Conservation (phyloP, 495 filamentous ascomycete genomes). For the Penicillium lagena region DNA sequence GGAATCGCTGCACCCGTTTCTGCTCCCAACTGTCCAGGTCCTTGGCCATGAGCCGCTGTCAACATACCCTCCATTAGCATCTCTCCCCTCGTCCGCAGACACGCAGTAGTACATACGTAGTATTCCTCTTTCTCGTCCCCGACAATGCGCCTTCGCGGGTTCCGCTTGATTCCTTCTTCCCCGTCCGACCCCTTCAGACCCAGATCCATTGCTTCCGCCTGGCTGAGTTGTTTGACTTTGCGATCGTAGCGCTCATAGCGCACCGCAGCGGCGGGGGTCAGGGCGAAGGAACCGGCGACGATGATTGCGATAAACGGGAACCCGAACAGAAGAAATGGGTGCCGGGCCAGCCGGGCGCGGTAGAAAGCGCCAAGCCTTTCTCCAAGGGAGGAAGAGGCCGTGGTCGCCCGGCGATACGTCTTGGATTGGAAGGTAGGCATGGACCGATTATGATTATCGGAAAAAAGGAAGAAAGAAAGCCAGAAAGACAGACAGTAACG, state of each 20-base stretch:
- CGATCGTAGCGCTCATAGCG: conserved; percentile 89
- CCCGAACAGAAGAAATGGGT: conserved; percentile 91
- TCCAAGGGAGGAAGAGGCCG: conserved; percentile 42
- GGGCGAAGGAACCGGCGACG: conserved; percentile 88
- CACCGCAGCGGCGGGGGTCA: conserved; percentile 88
- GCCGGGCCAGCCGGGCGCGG: conserved; percentile 57
- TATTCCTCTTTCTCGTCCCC: conserved; percentile 82
- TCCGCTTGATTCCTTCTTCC: conserved; percentile 40
- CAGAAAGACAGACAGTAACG: too few species aligned
- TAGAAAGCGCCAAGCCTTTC: conserved; percentile 71
- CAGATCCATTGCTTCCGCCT: conserved; percentile 70
- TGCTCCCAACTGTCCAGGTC: conserved; percentile 96
- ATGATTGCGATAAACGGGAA: conserved; percentile 91
- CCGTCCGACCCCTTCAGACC: conserved; percentile 53
- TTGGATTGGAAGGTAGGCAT: conserved; percentile 74
- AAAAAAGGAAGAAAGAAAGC: neutral
- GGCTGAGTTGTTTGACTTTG: conserved; percentile 70
- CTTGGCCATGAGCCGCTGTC: conserved; percentile 78
- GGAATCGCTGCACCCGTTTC: conserved; percentile 78
- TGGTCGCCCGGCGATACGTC: conserved; percentile 53
- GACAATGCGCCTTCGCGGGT: conserved; percentile 36
- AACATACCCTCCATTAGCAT: neutral
- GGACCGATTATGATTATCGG: neutral
- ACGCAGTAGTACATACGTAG: conserved; percentile 51
- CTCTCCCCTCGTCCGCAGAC: conserved; percentile 1